Percentiles rank a stretch among this genome's conserved stretches.
Evolutionary conservation across 306 rosid species (phyloP).

Genomic region (Corylus avellana): DNA sequence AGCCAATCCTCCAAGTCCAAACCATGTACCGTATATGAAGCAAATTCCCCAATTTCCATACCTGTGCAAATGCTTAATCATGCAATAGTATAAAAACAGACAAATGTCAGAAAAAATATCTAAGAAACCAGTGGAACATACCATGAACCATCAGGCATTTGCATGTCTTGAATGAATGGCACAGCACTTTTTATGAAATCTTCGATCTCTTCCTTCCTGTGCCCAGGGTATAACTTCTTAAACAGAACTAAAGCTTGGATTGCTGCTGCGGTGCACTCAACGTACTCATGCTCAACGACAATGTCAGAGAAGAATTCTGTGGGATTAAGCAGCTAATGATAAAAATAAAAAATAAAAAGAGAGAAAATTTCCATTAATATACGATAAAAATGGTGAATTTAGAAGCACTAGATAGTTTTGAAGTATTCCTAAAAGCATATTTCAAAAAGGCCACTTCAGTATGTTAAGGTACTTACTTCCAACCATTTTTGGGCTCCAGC

Average conservation of each 20-base stretch:
- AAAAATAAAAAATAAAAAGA: neutral
- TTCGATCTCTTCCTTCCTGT: conserved; percentile 45
- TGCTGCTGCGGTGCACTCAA: conserved; percentile 56
- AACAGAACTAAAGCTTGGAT: conserved; percentile 46
- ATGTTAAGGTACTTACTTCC: conserved; percentile 44
- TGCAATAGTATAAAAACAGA: neutral
- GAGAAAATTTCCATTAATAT: neutral
- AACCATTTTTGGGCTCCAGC: conserved; percentile 56
- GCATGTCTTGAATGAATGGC: conserved; percentile 39
- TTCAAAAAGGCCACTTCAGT: neutral
- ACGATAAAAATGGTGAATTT: neutral
- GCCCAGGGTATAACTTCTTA: conserved; percentile 39
- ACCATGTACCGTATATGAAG: conserved; percentile 63
- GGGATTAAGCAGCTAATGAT: conserved; percentile 41
- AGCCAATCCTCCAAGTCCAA: conserved; percentile 58
- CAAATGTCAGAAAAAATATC: neutral
- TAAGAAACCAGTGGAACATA: neutral
- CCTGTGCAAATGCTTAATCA: conserved; percentile 8
- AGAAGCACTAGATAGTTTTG: conserved; percentile 33
- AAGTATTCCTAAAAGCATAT: neutral
- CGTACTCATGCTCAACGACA: conserved; percentile 49
- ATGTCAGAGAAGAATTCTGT: conserved; percentile 38
- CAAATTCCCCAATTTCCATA: conserved; percentile 68
- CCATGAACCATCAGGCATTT: conserved; percentile 46
- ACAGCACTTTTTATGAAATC: conserved; percentile 38